Evolutionary conservation across 768 basidiomycete genomes (phyloP), one percentile per base, ranked within the genome.

Genomic region (Boletales sp.): DNA sequence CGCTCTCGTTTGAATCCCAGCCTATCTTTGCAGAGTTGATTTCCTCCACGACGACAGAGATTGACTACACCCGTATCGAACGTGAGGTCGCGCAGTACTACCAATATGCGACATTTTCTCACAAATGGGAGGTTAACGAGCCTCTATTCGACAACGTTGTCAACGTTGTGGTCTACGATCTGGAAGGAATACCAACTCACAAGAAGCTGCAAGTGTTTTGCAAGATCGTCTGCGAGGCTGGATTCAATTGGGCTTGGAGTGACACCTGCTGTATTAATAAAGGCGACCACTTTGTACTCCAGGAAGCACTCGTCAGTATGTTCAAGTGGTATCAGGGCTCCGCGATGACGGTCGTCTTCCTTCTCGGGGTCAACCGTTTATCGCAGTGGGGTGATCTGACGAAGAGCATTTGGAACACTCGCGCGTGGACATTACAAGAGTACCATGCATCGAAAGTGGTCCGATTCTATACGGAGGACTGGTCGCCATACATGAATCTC

Each of bases 41-140:
- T 4, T 7, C 35, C 13, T 48, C 25, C 25, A 28, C 56, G n/a
- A 38, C 33, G 45, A 15, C 41, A 31, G 39, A 25, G n/a, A 25
- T 41, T 30, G 48, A 55, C 31, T 2, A 11, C 2, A 17, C 14
- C 9, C 41, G 38, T n/a, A 47, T 57, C 50, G 18, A 35, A 21
- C 34, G 4, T 17, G 50, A 35, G 5, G 50, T 55, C 32, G n/a
- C n/a, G 17, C 25, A 49, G 4, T 51, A 44, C 14, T 55, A 49
- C 35, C 44, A 15, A 34, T 57, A 55, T 13, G 56, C 41, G 30
- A 55, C 55, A 50, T 52, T 57, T 32, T 57, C 56, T 10, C 56
- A 54, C 30, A 45, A 41, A n/a, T 57, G 53, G 56, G 35, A 51
- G 46, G 40, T 12, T n/a, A 46, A 14, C 18, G 56, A 57, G 15